Evolutionary conservation across 495 filamentous ascomycete genomes (phyloP), one percentile per base, ranked within the genome.

Genomic region (Penicillium ochrochloron): DNA sequence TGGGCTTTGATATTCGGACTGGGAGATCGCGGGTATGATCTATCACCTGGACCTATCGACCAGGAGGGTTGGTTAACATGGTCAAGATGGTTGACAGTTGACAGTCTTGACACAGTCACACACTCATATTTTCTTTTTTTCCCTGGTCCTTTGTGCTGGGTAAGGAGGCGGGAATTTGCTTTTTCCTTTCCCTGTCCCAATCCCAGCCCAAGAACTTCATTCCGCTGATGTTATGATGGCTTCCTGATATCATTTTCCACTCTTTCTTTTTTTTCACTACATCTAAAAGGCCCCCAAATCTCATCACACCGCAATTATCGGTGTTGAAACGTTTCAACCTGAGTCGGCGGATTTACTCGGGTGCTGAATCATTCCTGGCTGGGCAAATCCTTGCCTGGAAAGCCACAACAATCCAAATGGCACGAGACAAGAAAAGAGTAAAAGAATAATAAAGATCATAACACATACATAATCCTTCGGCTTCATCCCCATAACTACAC

Each of bases 21-120:
- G 21, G 42, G 42, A 23, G 8, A 39, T 35, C 11, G 48, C 27
- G 21, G 23, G 14, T 17, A 57, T 61, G 66, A 68, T 68, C 46
- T 62, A 68, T 68, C 66, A 59, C 6, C 59, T 59, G 23, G 53
- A 65, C 62, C 19, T 59, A 34, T 68, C 48, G 12, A 5, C 27
- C 33, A 33, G 59, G 54, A 19, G 29, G 12, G 31, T 51, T 23
- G 25, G 54, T 48, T 57, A 8, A 34, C 23, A 50, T 27, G 25
- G 25, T 27, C 25, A 27, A 27, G 31, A 33, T 33, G 31, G 31
- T 33, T 9, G 31, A 33, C 31, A n/a, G n/a, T n/a, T n/a, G n/a
- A n/a, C n/a, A n/a, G n/a, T n/a, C n/a, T n/a, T n/a, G n/a, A n/a
- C n/a, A n/a, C n/a, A n/a, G n/a, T n/a, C n/a, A 33, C 31, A 7